A percentile compares a stretch with the other conserved stretches of the same genome.
Evolutionary conservation across 352 stramenopile species (phyloP).

Genomic region (Phytophthora lateralis): DNA sequence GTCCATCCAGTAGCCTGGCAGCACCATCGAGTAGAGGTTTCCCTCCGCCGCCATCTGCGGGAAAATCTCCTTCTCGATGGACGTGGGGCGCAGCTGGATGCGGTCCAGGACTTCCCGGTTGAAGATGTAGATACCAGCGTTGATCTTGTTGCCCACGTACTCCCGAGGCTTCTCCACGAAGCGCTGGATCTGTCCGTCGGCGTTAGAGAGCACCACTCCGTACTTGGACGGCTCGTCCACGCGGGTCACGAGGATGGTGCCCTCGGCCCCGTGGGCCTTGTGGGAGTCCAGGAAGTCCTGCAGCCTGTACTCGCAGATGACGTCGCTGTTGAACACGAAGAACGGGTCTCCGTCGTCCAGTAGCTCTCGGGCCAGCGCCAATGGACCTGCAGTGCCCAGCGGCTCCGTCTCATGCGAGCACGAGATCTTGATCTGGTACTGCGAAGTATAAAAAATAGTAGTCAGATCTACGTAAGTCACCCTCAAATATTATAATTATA

Average conservation of each 20-base stretch:
- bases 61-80: conserved; percentile 92
- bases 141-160: conserved; percentile 92
- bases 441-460: conserved; percentile 12
- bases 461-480: too few relatives aligned
- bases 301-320: conserved; percentile 87
- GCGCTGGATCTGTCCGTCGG: conserved; percentile 83
- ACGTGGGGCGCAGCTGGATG: conserved; percentile 89
- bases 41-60: conserved; percentile 89
- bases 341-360: conserved; percentile 88
- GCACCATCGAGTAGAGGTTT: conserved; percentile 85
- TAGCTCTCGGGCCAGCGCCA: conserved; percentile 82
- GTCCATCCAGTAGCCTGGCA: conserved; percentile 92
- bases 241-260: conserved; percentile 83
- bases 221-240: conserved; percentile 92
- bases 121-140: conserved; percentile 92
- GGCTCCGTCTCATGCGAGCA: conserved; percentile 89
- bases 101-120: conserved; percentile 87
- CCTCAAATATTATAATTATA: conserved; percentile 9
- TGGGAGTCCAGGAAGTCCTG: conserved; percentile 85
- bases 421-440: conserved; percentile 92
- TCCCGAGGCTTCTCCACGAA: conserved; percentile 92
- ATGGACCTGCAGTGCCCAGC: conserved; percentile 79
- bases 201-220: conserved; percentile 80
- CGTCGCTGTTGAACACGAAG: conserved; percentile 92
- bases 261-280: conserved; percentile 74